Percentiles rank a stretch among this genome's conserved stretches.
These are phyloP conservation scores for Microcyclospora tardicrescens DNA, from an alignment of 2,329 filamentous ascomycete species.

Conservation along the genomic window DNA sequence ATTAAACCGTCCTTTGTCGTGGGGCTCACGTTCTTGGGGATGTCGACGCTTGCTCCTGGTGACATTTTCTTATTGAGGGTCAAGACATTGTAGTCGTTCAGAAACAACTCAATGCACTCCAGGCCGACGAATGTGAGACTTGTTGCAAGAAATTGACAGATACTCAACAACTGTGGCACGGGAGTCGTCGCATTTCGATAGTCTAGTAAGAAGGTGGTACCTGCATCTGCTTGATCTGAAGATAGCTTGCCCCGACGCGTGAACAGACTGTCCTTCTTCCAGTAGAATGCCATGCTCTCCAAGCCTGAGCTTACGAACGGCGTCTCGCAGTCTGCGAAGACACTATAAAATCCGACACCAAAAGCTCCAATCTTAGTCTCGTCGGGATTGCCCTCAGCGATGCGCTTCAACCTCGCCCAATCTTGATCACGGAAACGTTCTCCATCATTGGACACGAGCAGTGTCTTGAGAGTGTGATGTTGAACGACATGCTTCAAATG, in stretches of 20 bases:
- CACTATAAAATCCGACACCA: slow-evolving; percentile 95
- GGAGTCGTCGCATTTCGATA: slow-evolving; percentile 83
- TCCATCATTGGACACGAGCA: slow-evolving; percentile 91
- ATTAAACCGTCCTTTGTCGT: slow-evolving; percentile 79
- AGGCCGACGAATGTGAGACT: slow-evolving; percentile 92
- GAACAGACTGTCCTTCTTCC: slow-evolving; percentile 96
- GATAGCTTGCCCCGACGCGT: slow-evolving; percentile 70
- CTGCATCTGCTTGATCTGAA: slow-evolving; percentile 37
- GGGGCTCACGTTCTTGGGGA: slow-evolving; percentile 69
- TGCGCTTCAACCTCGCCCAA: slow-evolving; percentile 86
- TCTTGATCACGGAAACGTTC: slow-evolving; percentile 78
- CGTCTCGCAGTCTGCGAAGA: slow-evolving; percentile 95
- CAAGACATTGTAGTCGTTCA: slow-evolving; percentile 76
- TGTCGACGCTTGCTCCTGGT: slow-evolving; percentile 55
- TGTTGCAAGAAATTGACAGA: slow-evolving; percentile 86
- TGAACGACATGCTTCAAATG: slow-evolving; percentile 70
- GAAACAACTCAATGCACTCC: slow-evolving; percentile 73
- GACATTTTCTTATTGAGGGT: slow-evolving; percentile 74
- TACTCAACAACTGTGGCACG: slow-evolving; percentile 69
- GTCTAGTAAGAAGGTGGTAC: slow-evolving; percentile 89
- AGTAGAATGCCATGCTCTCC: slow-evolving; percentile 97
- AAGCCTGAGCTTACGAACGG: slow-evolving; percentile 89
- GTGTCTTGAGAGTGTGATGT: slow-evolving; percentile 71
- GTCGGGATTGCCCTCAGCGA: slow-evolving; percentile 97
- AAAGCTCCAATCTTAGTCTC: slow-evolving; percentile 99